Percentiles rank a stretch among this genome's conserved stretches.
These are phyloP conservation scores for Laetiporus sulphureus DNA, from an alignment of 1,284 basidiomycete species.

Conservation along the genomic window DNA sequence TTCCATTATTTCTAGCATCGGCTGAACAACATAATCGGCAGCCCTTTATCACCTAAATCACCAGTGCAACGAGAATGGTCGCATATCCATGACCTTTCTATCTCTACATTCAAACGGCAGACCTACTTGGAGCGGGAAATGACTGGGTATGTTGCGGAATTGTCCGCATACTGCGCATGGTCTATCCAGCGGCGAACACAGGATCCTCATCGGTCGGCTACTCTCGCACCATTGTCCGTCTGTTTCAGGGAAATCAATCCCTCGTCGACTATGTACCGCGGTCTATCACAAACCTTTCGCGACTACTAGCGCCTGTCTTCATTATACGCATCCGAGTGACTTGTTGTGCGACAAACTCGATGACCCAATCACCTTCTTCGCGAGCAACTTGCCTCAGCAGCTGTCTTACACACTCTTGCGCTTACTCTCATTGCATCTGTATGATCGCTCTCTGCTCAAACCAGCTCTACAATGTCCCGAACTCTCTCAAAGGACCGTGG, in stretches of 20 bases:
- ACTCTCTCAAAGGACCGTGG: constrained; percentile 1
- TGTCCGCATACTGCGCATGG: constrained; percentile 13
- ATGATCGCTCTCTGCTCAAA: constrained; percentile 3
- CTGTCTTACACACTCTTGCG: constrained; percentile 21
- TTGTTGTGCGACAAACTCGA: constrained; percentile 22
- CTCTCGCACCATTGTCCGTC: not conserved
- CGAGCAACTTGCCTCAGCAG: constrained; percentile 21
- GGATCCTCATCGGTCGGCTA: not conserved
- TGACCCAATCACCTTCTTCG: constrained; percentile 18
- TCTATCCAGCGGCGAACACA: not conserved
- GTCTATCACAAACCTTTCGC: constrained; percentile 12
- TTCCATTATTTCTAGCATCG: constrained; percentile 18
- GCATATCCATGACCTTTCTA: constrained; percentile 18
- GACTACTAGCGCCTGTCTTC: constrained; percentile 15
- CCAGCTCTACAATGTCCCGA: not conserved
- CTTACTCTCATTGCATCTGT: constrained; percentile 13
- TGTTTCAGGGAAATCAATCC: constrained; percentile 2
- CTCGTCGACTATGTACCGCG: constrained; percentile 4
- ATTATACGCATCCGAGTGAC: constrained; percentile 13
- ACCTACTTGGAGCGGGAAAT: constrained; percentile 23
- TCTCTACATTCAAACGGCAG: constrained; percentile 12
- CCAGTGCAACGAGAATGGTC: constrained; percentile 12
- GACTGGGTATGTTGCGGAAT: constrained; percentile 24
- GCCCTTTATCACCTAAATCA: constrained; percentile 9
- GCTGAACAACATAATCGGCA: no score